Base-by-base conservation (phyloP, 192 early-diverging fungal genomes). In the Spizellomyces sp. region DNA sequence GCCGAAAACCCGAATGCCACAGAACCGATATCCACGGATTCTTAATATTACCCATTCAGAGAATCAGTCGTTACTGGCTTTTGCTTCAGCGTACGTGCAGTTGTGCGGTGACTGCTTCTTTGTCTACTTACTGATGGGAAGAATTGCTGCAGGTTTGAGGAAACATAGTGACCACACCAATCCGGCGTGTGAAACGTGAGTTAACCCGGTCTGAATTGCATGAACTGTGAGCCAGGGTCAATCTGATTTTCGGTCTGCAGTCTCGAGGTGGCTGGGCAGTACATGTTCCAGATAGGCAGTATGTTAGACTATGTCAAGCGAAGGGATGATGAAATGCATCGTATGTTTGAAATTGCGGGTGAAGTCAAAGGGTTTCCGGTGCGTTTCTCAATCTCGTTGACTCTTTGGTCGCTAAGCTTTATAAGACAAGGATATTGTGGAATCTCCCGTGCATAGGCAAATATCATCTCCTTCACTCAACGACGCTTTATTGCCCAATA, bases 51-150 rank as follows among this genome's bases (percentile, higher is more conserved):
- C 71, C 71, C 9, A 67, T 73, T 6, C 50, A 68, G 58, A 22
- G 71, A 55, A 73, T 73, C 55, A 67, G 71, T 58, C 64, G 66
- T n/a, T 73, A 73, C 66, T 73, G 71, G 71, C 55, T 73, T 9
- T 41, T 73, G 64, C 50, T 73, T 15, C 52, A 67, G 45, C 50
- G 71, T 73, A 56, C 9, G 71, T 73, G 27, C 46, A 7, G 0
- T 8, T 14, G 47, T 14, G 12, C 27, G 21, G 61, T 42, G 42
- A 45, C 7, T 41, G 22, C 42, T 61, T 14, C 19, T 12, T 41
- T 19, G 27, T 62, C 7, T 62, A 45, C 0, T 9, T n/a, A 41
- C 36, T 62, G 8, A 62, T n/a, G 27, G n/a, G 27, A 36, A 36
- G 27, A 36, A 36, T 55, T 68, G 45, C 17, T 27, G 9, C 46